phyloP scores from a whole-genome alignment of 2,329 filamentous ascomycete species.

The Xylogone sp. region DNA sequence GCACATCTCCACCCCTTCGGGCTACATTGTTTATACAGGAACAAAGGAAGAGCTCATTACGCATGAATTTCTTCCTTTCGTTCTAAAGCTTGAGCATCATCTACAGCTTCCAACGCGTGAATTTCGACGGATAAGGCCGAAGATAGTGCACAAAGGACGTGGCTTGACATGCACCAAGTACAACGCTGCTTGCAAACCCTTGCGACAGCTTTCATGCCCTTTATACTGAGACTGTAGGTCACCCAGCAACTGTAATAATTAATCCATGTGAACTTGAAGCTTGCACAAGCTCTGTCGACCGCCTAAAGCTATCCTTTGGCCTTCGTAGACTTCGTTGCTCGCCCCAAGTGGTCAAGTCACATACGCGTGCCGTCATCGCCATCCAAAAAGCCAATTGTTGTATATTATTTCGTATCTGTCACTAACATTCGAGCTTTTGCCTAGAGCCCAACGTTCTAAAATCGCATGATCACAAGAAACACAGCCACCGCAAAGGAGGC shows the following conservation, averaged over 20 bases:
- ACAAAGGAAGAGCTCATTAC: not conserved
- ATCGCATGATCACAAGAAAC: conserved; percentile 26
- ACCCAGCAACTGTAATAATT: conserved; percentile 25
- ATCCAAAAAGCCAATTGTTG: not conserved
- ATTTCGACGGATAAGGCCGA: not conserved
- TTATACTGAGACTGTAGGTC: conserved; percentile 29
- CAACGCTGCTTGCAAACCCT: not conserved
- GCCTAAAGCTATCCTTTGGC: conserved; percentile 3
- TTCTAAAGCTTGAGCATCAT: not conserved
- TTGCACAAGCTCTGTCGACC: conserved; percentile 16
- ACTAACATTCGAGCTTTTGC: conserved; percentile 10
- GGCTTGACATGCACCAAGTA: not conserved
- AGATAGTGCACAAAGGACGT: not conserved
- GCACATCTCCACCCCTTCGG: not conserved
- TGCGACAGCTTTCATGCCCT: conserved; percentile 24
- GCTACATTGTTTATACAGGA: not conserved
- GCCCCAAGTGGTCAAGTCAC: conserved; percentile 1
- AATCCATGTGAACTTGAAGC: conserved; percentile 14
- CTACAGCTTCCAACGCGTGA: not conserved
- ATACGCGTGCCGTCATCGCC: not conserved
- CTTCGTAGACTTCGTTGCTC: conserved; percentile 5
- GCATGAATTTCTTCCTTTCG: not conserved
- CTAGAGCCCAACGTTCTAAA: conserved; percentile 11
- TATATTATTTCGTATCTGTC: not conserved
- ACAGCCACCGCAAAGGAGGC: conserved; percentile 21